A percentile compares a stretch with the other conserved stretches of the same genome.
These are phyloP conservation scores for Aspergillus tamarii DNA, from an alignment of 2,329 filamentous ascomycete genomes.

Conservation along the genomic window DNA sequence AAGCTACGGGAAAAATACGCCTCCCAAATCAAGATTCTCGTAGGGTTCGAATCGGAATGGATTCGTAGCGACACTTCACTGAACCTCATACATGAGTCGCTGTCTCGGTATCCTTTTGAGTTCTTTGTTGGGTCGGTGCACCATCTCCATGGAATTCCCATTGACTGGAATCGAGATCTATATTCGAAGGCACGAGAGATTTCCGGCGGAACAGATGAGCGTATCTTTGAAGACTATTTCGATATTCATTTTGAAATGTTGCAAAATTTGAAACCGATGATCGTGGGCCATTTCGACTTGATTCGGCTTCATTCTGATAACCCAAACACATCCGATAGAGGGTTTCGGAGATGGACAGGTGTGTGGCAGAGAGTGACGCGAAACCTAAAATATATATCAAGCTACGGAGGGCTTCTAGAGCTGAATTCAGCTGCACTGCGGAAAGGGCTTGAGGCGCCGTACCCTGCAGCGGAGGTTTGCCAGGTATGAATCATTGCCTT, in stretches of 20 bases:
- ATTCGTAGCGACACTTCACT: neutral
- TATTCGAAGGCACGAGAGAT: neutral
- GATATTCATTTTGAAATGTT: neutral
- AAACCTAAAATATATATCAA: neutral
- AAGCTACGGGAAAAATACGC: neutral
- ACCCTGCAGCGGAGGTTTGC: neutral
- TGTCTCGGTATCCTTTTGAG: neutral
- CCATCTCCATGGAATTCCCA: neutral
- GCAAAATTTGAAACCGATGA: neutral
- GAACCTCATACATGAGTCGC: neutral
- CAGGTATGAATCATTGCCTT: no score
- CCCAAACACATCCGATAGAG: neutral
- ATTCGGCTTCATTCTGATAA: neutral
- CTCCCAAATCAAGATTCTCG: neutral
- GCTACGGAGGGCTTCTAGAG: neutral
- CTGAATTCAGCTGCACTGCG: neutral
- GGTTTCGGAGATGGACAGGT: neutral
- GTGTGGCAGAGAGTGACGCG: neutral
- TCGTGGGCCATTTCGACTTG: neutral
- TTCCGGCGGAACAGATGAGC: neutral
- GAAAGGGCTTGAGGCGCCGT: neutral
- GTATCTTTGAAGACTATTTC: neutral
- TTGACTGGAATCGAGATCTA: neutral
- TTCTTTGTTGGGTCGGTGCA: neutral
- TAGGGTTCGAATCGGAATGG: neutral